These are phyloP conservation scores for Allium cepa DNA, from an alignment of 106 monocot genomes.

Conservation along the genomic window DNA sequence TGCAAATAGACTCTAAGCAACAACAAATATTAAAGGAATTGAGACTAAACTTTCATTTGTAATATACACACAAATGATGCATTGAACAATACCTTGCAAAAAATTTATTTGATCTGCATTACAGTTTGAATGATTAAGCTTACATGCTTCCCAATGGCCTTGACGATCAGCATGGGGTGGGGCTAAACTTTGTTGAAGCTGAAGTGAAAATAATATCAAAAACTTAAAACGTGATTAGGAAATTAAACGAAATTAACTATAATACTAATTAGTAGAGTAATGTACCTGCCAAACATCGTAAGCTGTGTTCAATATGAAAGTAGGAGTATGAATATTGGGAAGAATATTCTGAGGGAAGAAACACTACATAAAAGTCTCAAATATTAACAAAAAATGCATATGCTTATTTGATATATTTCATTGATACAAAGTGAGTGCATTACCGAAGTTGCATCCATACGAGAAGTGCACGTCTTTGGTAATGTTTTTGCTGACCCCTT, in stretches of 20 bases:
- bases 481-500: constrained; percentile 63
- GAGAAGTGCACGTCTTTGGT: constrained; percentile 65
- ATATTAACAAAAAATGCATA: background rate
- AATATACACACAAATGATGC: background rate
- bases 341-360: constrained; percentile 90
- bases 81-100: constrained; percentile 40
- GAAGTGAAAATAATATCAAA: constrained; percentile 3
- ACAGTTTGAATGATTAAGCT: constrained; percentile 35
- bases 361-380: constrained; percentile 48
- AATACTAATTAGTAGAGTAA: background rate
- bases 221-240: background rate
- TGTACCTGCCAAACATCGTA: constrained; percentile 98
- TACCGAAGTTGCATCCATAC: constrained; percentile 73
- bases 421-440: constrained; percentile 2
- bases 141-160: constrained; percentile 53
- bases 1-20: no score
- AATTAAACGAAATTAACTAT: background rate
- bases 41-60: background rate
- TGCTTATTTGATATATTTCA: background rate
- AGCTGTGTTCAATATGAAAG: constrained; percentile 82
- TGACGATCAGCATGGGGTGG: constrained; percentile 40
- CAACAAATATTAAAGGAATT: background rate
- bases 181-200: constrained; percentile 61
- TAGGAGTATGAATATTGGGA: constrained; percentile 57
- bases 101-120: constrained; percentile 41